Evolutionary conservation across 495 filamentous ascomycete species (phyloP).

Genomic region (Acidiella bohemica): DNA sequence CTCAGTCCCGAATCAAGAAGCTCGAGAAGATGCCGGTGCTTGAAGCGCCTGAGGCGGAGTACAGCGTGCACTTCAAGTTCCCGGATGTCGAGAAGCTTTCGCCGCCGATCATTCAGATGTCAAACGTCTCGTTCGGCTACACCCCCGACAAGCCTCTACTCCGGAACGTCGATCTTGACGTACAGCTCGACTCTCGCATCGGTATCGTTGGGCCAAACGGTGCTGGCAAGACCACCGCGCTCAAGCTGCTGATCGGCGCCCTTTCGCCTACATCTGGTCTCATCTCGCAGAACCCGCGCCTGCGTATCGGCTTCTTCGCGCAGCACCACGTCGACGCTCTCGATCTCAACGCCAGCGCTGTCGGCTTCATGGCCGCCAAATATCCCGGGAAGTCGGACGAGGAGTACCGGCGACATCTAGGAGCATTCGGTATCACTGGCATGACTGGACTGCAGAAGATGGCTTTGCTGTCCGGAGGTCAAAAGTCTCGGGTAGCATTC

Average conservation of each 20-base stretch:
- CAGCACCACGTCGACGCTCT: conserved; percentile 98
- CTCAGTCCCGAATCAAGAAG: conserved; percentile 97
- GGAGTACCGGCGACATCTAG: conserved; percentile 90
- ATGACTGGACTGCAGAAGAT: conserved; percentile 96
- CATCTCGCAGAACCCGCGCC: conserved; percentile 73
- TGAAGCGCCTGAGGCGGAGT: conserved; percentile 82
- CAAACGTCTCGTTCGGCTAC: conserved; percentile 83
- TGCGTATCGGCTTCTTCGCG: conserved; percentile 91
- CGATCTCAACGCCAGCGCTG: conserved; percentile 74
- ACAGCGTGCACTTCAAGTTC: conserved; percentile 94
- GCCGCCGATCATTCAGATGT: conserved; percentile 97
- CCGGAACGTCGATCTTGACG: conserved; percentile 77
- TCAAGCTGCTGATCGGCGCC: conserved; percentile 86
- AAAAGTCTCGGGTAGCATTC: conserved; percentile 97
- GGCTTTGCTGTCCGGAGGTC: conserved; percentile 85
- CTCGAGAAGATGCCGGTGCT: conserved; percentile 91
- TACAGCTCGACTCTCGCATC: conserved; percentile 94
- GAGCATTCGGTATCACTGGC: conserved; percentile 96
- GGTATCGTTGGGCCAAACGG: conserved; percentile 96
- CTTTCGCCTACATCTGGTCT: conserved; percentile 62
- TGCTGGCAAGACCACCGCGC: conserved; percentile 91
- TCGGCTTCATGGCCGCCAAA: conserved; percentile 86
- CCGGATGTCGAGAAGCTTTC: conserved; percentile 96
- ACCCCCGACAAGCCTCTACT: conserved; percentile 66
- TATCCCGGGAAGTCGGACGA: conserved; percentile 88